Percentiles rank a stretch among this genome's conserved stretches.
These are phyloP conservation scores for Westerdykella ornata DNA, from an alignment of 2,329 filamentous ascomycete genomes.

Conservation along the genomic window DNA sequence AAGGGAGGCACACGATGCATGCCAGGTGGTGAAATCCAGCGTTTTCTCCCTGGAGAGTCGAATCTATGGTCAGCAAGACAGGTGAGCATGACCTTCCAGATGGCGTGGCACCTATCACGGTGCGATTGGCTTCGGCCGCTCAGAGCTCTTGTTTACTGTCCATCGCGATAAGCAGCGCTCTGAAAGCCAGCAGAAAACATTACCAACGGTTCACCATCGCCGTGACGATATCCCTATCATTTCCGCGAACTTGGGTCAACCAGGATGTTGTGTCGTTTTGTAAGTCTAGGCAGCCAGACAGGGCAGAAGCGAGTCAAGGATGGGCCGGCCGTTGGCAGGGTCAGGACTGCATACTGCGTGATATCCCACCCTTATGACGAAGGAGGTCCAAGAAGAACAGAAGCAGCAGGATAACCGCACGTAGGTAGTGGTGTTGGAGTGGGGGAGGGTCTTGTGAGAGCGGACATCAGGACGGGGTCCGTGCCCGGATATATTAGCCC, in stretches of 20 bases:
- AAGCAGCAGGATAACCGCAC: constrained; percentile 4
- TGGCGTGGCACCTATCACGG: too few species aligned
- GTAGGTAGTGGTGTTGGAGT: constrained; percentile 11
- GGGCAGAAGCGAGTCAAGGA: constrained; percentile 4
- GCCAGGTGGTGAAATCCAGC: constrained; percentile 1
- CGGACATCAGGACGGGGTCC: constrained; percentile 7
- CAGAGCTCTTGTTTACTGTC: constrained; percentile 1
- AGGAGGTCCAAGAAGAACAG: too few species aligned
- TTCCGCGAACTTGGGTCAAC: too few species aligned
- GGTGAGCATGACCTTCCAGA: too few species aligned
- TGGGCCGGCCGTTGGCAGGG: constrained; percentile 1
- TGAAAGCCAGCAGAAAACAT: not conserved
- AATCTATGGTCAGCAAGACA: constrained; percentile 6
- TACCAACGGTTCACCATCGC: too few species aligned
- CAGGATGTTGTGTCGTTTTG: too few species aligned
- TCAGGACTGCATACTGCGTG: constrained; percentile 1
- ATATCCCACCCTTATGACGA: not conserved
- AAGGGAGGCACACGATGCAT: constrained; percentile 8
- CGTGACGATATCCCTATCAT: too few species aligned
- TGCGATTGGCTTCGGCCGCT: too few species aligned
- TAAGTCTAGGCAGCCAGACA: constrained; percentile 4
- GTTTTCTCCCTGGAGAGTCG: not conserved
- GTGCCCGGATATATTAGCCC: constrained; percentile 23
- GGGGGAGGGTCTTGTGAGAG: constrained; percentile 14
- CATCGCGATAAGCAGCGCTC: constrained; percentile 7